Evolutionary conservation across 2,329 filamentous ascomycete species (phyloP).

Genomic region (Fusarium nematophilum): DNA sequence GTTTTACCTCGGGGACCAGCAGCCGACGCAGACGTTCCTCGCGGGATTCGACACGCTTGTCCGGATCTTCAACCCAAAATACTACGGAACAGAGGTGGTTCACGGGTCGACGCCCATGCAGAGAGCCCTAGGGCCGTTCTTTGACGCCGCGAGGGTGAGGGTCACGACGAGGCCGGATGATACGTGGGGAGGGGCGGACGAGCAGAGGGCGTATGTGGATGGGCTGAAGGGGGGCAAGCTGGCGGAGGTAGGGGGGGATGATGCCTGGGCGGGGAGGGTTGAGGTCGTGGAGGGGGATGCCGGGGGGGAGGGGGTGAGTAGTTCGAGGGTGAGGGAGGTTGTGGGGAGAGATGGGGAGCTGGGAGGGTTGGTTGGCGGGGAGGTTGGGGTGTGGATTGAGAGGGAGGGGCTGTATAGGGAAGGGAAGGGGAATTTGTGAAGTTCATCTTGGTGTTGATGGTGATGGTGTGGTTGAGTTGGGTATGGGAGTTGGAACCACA

Average conservation of each 20-base stretch:
- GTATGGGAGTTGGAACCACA: no score
- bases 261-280: conserved; percentile 69
- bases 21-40: conserved; percentile 71
- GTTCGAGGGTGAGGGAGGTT: conserved; percentile 72
- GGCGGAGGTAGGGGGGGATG: conserved; percentile 64
- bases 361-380: conserved; percentile 63
- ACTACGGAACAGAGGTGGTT: conserved; percentile 60
- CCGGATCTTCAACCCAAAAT: conserved; percentile 78
- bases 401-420: conserved; percentile 65
- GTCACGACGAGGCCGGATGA: conserved; percentile 73
- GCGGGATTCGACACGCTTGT: conserved; percentile 82
- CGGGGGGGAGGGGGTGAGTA: conserved; percentile 62
- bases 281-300: conserved; percentile 65
- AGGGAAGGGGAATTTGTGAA: conserved; percentile 27
- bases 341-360: conserved; percentile 61
- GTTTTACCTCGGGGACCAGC: conserved; percentile 46
- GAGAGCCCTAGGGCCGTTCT: conserved; percentile 70
- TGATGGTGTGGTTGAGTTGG: no score
- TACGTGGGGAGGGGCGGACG: conserved; percentile 64
- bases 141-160: conserved; percentile 69
- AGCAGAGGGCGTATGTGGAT: conserved; percentile 63
- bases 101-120: conserved; percentile 53
- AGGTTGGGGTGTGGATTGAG: conserved; percentile 69
- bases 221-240: conserved; percentile 59
- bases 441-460: background rate